phyloP scores from a whole-genome alignment of 129 eudicot species.

The Helichrysum umbraculigerum region DNA sequence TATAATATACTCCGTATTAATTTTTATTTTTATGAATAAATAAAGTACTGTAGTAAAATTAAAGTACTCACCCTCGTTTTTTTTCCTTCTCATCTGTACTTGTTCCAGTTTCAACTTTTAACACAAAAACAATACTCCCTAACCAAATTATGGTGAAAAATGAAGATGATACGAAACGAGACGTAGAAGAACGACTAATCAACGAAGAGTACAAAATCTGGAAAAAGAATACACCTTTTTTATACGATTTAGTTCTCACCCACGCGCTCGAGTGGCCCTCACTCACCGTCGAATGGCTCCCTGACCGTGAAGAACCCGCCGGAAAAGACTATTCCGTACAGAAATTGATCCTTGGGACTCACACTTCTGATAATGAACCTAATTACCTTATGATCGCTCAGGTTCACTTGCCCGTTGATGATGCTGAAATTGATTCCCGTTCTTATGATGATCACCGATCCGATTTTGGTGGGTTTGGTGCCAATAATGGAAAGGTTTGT shows the following conservation, averaged over 20 bases:
- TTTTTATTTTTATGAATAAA: too few species aligned
- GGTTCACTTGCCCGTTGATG: constrained; percentile 86
- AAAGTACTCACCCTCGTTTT: too few species aligned
- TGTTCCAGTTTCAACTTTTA: too few species aligned
- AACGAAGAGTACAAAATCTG: constrained; percentile 98
- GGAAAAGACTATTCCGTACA: constrained; percentile 85
- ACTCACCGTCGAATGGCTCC: constrained; percentile 94
- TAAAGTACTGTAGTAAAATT: too few species aligned
- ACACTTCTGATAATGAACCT: constrained; percentile 84
- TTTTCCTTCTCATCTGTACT: not conserved
- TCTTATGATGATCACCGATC: constrained; percentile 68
- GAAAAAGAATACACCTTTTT: constrained; percentile 90
- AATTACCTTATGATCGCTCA: constrained; percentile 87
- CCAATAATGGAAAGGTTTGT: constrained; percentile 76
- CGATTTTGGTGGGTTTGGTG: constrained; percentile 74
- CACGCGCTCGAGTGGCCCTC: constrained; percentile 98
- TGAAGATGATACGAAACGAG: constrained; percentile 49
- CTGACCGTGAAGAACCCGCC: constrained; percentile 78
- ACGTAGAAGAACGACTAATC: constrained; percentile 61
- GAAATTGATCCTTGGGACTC: constrained; percentile 89
- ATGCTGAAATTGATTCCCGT: constrained; percentile 82
- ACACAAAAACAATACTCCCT: not conserved
- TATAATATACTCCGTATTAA: too few species aligned
- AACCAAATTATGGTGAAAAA: not conserved
- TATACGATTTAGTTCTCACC: constrained; percentile 83